Base-by-base conservation (phyloP, 441 rosid genomes). In the Erodium trifolium region DNA sequence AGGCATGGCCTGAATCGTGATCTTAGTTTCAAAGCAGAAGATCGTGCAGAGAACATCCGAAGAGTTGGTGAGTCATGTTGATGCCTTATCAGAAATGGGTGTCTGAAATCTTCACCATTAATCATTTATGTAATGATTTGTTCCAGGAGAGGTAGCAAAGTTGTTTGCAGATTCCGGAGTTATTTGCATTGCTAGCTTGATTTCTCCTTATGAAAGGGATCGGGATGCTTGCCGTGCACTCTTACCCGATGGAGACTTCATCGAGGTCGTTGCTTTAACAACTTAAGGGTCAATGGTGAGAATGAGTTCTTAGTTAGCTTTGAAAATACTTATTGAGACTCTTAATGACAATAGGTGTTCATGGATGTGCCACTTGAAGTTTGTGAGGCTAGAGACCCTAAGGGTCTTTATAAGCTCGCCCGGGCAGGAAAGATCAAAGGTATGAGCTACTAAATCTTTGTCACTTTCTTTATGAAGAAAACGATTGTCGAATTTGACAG, bases 391-490 rank as follows among this genome's bases (percentile, higher is more conserved):
- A 84, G 93, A 77, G 93, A 88, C 75, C 87, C 93, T 18, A 86
- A 88, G 77, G 93, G 90, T 64, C 77, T 88, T 65, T 88, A 88
- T 78, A 84, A 83, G 74, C 90, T 88, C 55, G 93, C 90, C 53
- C 84, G 93, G 63, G 93, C 90, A 17, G 93, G 93, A 63, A 88
- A 84, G 80, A 84, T 88, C 74, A 86, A 83, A 83, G 90, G 90
- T 84, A 19, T 35, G 17, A 23, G 70, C 17, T 0, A 14, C 9
- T 53, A 41, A 55, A 23, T 23, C 27, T 23, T 23, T 23, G 27
- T 23, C 27, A 23, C n/a, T n/a, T n/a, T n/a, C n/a, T 23, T 23
- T 23, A 0, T 23, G 27, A 23, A 23, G 27, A 23, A 23, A 23
- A 23, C 2, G 27, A 23, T 0, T 23, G 27, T 23, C 27, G 27